phyloP scores from a whole-genome alignment of 78 protist species.

The Anaeramoeba flamelloides region DNA sequence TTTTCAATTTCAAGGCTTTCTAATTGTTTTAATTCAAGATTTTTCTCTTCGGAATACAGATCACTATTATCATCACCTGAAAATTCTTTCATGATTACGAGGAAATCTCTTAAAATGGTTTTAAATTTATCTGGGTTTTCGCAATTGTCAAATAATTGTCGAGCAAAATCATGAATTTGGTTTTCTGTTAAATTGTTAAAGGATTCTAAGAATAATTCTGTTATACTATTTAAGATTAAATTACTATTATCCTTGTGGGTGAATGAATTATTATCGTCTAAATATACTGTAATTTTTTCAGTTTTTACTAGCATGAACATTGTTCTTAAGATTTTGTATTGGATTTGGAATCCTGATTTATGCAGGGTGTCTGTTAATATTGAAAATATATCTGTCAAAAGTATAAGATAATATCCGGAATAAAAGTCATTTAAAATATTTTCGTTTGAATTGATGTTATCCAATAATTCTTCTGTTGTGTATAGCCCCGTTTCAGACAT shows the following conservation, averaged over 20 bases:
- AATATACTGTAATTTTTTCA: neutral
- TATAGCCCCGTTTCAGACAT: conserved; percentile 57
- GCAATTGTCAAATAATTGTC: neutral
- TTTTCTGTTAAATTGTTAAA: neutral
- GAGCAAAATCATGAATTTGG: conserved; percentile 10
- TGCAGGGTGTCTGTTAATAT: conserved; percentile 63
- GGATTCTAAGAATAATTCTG: too few species aligned
- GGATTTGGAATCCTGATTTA: conserved; percentile 40
- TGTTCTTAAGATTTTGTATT: neutral
- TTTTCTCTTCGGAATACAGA: neutral
- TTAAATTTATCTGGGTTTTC: conserved; percentile 21
- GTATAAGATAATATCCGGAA: conserved; percentile 15
- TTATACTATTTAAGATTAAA: too few species aligned
- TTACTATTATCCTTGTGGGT: neutral
- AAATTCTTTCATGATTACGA: conserved; percentile 18
- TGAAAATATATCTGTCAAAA: conserved; percentile 35
- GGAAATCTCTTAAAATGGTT: conserved; percentile 32
- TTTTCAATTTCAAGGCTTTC: too few species aligned
- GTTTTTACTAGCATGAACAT: neutral
- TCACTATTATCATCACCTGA: neutral
- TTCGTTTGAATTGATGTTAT: neutral
- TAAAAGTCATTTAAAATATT: conserved; percentile 26
- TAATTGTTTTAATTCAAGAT: neutral
- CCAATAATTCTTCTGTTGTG: neutral
- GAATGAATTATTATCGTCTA: too few species aligned